Conservation (phyloP, 2,329 filamentous ascomycete species). For the Annulohypoxylon truncatum region DNA sequence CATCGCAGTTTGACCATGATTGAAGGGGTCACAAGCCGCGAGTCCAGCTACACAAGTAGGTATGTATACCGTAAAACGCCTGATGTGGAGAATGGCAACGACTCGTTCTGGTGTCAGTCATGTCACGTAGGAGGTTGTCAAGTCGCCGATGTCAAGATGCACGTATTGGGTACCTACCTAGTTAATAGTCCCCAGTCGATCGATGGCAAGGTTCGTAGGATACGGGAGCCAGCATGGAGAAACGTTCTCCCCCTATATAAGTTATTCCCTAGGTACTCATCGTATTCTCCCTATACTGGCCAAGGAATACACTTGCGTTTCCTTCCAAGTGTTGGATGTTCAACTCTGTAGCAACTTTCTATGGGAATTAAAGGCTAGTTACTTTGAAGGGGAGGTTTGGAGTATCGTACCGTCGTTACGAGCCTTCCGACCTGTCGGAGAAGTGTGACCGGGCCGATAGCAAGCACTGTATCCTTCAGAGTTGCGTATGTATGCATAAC, state of each 20-base stretch:
- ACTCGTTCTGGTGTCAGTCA: background rate
- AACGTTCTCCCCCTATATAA: background rate
- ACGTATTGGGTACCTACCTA: background rate
- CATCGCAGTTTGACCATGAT: background rate
- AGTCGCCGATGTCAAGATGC: background rate
- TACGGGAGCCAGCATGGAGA: background rate
- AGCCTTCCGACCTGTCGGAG: background rate
- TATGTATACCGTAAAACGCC: background rate
- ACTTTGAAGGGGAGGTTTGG: background rate
- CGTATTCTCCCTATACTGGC: background rate
- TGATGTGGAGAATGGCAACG: background rate
- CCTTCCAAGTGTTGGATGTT: background rate
- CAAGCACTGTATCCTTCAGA: background rate
- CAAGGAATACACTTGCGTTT: background rate
- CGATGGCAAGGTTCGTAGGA: background rate
- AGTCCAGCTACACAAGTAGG: no score
- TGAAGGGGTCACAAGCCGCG: background rate
- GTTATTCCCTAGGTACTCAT: background rate
- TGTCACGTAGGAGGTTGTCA: background rate
- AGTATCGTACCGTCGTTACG: background rate
- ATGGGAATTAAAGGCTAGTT: background rate
- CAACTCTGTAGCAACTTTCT: background rate
- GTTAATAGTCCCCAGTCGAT: background rate
- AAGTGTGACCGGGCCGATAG: conserved; percentile 3
- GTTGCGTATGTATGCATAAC: background rate